Percentiles rank a stretch among this genome's conserved stretches.
phyloP scores from a whole-genome alignment of 208 protist genomes.

The Leishmania major region DNA sequence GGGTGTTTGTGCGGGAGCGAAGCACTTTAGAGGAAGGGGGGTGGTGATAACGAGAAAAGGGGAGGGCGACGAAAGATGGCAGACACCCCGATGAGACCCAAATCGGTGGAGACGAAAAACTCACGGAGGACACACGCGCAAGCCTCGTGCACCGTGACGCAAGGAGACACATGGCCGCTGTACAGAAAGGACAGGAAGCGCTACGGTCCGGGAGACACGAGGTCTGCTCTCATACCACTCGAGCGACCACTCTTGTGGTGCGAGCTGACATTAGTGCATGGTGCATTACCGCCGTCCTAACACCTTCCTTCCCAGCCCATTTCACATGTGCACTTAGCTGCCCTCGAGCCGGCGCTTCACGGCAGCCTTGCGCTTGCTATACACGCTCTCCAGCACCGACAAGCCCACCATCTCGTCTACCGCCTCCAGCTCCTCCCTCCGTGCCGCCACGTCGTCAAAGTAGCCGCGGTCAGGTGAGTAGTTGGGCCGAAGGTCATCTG shows the following conservation, averaged over 20 bases:
- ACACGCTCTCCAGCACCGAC: slow-evolving; percentile 77
- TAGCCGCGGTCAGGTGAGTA: slow-evolving; percentile 86
- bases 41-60: too few species aligned
- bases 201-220: not conserved
- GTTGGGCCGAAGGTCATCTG: slow-evolving; percentile 74
- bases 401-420: slow-evolving; percentile 85
- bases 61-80: too few species aligned
- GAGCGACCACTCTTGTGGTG: not conserved
- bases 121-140: not conserved
- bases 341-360: slow-evolving; percentile 47
- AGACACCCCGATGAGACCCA: not conserved
- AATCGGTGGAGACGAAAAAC: not conserved
- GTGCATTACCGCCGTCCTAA: not conserved
- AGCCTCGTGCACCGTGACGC: not conserved
- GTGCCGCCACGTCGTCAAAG: slow-evolving; percentile 78
- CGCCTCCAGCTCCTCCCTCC: slow-evolving; percentile 58
- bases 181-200: not conserved
- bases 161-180: not conserved
- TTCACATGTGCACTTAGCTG: not conserved
- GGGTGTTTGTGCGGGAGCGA: not conserved
- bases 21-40: not conserved
- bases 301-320: not conserved
- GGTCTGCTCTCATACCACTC: not conserved
- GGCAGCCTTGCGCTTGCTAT: slow-evolving; percentile 69
- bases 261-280: not conserved